These are phyloP conservation scores for Pestalotiopsis sp. DNA, from an alignment of 2,329 filamentous ascomycete genomes.

Conservation along the genomic window DNA sequence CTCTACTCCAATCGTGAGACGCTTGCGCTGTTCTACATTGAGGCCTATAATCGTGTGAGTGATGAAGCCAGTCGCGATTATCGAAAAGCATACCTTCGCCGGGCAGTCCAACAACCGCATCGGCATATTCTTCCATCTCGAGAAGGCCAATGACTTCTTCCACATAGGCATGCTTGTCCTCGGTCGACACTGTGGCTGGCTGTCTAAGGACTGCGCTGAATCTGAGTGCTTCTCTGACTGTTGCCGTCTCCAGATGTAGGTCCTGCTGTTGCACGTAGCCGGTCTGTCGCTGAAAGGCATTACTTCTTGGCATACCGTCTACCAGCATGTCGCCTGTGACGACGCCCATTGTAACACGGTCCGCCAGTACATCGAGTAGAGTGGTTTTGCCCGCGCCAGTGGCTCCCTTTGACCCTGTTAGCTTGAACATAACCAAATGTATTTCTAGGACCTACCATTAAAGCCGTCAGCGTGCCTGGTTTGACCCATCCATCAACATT, in stretches of 20 bases:
- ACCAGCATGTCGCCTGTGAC: constrained; percentile 79
- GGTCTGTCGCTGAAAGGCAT: constrained; percentile 84
- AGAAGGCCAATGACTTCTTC: constrained; percentile 89
- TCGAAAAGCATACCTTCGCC: constrained; percentile 66
- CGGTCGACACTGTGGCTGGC: constrained; percentile 68
- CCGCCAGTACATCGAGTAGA: constrained; percentile 80
- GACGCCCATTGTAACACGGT: constrained; percentile 81
- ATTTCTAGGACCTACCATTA: constrained; percentile 57
- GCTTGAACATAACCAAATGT: not conserved
- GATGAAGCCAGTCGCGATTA: not conserved
- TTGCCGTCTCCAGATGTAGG: constrained; percentile 79
- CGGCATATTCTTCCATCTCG: constrained; percentile 88
- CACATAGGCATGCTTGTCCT: constrained; percentile 87
- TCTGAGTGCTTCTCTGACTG: constrained; percentile 83
- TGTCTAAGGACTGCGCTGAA: constrained; percentile 88
- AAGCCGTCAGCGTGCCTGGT: constrained; percentile 83
- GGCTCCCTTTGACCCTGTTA: constrained; percentile 52
- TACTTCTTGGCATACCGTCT: constrained; percentile 65
- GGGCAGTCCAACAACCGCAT: constrained; percentile 87
- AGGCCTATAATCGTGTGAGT: constrained; percentile 46
- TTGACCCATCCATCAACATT: constrained; percentile 90
- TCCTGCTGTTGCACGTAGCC: constrained; percentile 93
- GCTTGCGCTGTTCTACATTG: constrained; percentile 46
- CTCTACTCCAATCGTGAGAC: constrained; percentile 75
- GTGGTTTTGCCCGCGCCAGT: constrained; percentile 91